Base-by-base conservation (phyloP, 768 basidiomycete genomes). In the Phylloporus rhodoxanthus region DNA sequence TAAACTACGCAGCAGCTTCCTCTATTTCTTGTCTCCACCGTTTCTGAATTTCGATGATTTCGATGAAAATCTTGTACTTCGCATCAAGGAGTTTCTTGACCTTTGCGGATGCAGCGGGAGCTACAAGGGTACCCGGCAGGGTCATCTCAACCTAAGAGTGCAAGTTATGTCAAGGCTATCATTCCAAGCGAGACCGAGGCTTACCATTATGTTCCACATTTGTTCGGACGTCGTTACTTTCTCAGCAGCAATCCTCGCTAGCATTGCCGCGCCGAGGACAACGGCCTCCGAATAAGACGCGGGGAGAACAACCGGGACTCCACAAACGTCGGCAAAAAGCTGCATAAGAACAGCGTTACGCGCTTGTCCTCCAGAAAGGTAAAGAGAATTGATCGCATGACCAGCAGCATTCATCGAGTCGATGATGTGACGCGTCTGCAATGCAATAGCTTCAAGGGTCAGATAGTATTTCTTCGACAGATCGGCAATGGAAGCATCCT, bases 131-230 rank as follows among this genome's bases (percentile, higher is more conserved):
- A 4, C 87, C 95, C 1, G 82, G 72, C 29, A 89, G 86, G 7
- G 93, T 95, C 96, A 99, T 98, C 57, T 91, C 85, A 28, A 87
- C 81, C 90, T 91, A 56, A 19, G 7, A 29, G 8, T 6, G 33
- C 17, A 39, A 28, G 38, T 19, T n/a, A 34, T 42, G 36, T 28
- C 29, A 11, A 44, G 15, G 20, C 21, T 21, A 39, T 37, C 3
- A 40, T 42, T n/a, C n/a, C n/a, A n/a, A n/a, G n/a, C n/a, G n/a
- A n/a, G n/a, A n/a, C n/a, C n/a, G n/a, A n/a, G n/a, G n/a, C n/a
- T n/a, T 50, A 84, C 92, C 95, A 98, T 98, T 58, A 94, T 87
- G 40, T 82, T 74, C 95, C 96, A 99, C 56, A 98, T 71, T 53
- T 74, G 69, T 53, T 84, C 77, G 20, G 81, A 81, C 53, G 83